phyloP scores from a whole-genome alignment of 345 rosid species.

The Microthlaspi erraticum region DNA sequence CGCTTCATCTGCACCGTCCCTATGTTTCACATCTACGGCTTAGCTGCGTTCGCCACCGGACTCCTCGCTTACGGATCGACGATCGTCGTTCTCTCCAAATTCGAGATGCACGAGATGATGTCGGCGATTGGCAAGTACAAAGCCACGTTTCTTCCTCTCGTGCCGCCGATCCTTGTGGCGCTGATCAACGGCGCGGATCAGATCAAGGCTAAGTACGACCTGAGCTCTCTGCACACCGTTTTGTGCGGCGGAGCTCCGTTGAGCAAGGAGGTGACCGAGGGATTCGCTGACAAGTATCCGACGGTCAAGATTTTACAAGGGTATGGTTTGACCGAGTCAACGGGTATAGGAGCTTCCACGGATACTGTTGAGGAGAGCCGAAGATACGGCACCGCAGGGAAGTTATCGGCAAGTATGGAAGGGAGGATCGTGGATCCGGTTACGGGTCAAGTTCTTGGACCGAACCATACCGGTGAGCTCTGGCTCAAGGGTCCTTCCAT shows the following conservation, averaged over 20 bases:
- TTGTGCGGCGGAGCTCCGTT: conserved; percentile 87
- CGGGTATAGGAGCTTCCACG: conserved; percentile 72
- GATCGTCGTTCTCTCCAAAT: conserved; percentile 70
- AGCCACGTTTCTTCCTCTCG: conserved; percentile 75
- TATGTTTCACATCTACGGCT: conserved; percentile 94
- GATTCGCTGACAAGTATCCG: conserved; percentile 67
- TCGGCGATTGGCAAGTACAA: conserved; percentile 60
- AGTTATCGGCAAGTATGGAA: conserved; percentile 66
- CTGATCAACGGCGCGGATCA: conserved; percentile 63
- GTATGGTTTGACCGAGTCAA: conserved; percentile 83
- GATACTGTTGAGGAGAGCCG: conserved; percentile 70
- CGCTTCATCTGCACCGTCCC: conserved; percentile 85
- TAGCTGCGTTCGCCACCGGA: conserved; percentile 78
- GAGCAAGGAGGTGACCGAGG: conserved; percentile 76
- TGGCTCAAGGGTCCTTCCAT: conserved; percentile 62
- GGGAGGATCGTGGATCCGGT: conserved; percentile 80
- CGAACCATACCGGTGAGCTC: conserved; percentile 80
- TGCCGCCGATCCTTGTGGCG: conserved; percentile 82
- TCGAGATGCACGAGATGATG: conserved; percentile 82
- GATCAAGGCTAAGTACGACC: conserved; percentile 59
- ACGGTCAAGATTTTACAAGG: conserved; percentile 68
- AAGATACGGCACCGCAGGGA: conserved; percentile 77
- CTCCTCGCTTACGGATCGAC: conserved; percentile 76
- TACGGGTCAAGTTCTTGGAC: conserved; percentile 50
- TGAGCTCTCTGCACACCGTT: conserved; percentile 64